Evolutionary conservation across 2,329 filamentous ascomycete species (phyloP).

Genomic region (Lanzia echinophila): DNA sequence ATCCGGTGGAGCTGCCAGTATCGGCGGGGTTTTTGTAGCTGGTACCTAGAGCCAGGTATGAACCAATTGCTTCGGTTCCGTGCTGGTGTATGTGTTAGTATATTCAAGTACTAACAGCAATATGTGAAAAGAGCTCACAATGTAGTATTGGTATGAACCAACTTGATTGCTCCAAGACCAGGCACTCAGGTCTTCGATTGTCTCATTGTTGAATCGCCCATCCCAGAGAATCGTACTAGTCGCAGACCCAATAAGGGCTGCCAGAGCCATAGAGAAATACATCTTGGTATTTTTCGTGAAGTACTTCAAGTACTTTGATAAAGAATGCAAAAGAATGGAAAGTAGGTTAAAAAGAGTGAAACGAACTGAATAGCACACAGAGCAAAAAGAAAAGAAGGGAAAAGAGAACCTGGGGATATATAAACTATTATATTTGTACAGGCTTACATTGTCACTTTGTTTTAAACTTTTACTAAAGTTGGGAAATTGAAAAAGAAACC

Average conservation of each 20-base stretch:
- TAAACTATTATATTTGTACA: not conserved
- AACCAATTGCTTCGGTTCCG: slow-evolving; percentile 40
- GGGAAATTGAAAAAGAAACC: not conserved
- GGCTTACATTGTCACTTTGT: not conserved
- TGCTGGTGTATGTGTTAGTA: slow-evolving; percentile 36
- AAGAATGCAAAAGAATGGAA: not conserved
- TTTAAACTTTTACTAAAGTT: not conserved
- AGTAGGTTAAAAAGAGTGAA: slow-evolving; percentile 6
- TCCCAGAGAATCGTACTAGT: slow-evolving; percentile 53
- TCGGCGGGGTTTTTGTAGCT: slow-evolving; percentile 48
- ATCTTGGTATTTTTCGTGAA: slow-evolving; percentile 10
- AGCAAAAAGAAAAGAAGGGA: not conserved
- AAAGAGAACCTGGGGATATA: not conserved
- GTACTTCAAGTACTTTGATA: slow-evolving; percentile 5
- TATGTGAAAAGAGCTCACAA: slow-evolving; percentile 31
- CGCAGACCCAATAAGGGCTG: slow-evolving; percentile 18
- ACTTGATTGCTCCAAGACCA: slow-evolving; percentile 66
- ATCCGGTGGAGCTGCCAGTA: slow-evolving; percentile 53
- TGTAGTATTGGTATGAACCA: slow-evolving; percentile 69
- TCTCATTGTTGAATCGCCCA: slow-evolving; percentile 57
- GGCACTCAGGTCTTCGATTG: slow-evolving; percentile 46
- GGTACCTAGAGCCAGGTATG: slow-evolving; percentile 41
- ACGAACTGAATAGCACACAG: slow-evolving; percentile 9
- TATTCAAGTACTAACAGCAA: not conserved
- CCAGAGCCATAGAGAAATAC: slow-evolving; percentile 21